Evolutionary conservation across 306 rosid species (phyloP), one percentile per base, ranked within the genome.

Genomic region (Potentilla sterilis): DNA sequence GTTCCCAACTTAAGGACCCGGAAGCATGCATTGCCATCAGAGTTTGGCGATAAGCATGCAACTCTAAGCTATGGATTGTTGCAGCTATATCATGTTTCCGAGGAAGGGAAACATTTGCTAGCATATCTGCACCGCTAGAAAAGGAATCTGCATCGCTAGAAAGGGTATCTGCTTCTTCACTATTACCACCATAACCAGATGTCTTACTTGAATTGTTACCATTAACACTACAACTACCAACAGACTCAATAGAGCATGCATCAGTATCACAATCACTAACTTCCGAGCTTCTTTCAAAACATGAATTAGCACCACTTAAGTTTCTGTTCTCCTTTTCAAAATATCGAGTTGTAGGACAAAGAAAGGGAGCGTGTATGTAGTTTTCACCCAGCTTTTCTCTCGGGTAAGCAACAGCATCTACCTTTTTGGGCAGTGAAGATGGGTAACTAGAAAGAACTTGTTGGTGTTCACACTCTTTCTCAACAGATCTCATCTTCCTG

Each of bases 1-100:
- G 83, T 78, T 90, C 97, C 99, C 98, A 95, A 81, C 90, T 95
- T 84, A 95, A 83, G 86, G 91, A 86, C 78, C 99, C 97, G 63
- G 91, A 92, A 79, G 89, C 89, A 89, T 85, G 86, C 84, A 95
- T 81, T 82, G 84, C 87, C 81, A 75, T 81, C 80, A 95, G 76
- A 73, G 90, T 89, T 58, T 82, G 75, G 68, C 79, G 75, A 83
- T 90, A 95, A 69, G 89, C 93, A 72, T 81, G 79, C 83, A 95
- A 80, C 92, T 92, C 96, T 87, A 88, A 84, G 88, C 86, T 88
- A 85, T 92, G 96, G 69, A 76, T 85, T 81, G 80, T 74, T 21
- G 78, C 86, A 15, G 84, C 79, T 72, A 62, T 80, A 62, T 83
- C 88, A 75, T 85, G 88, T 74, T 79, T 62, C 7, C 64, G 69